Conservation (phyloP, 495 filamentous ascomycete genomes). For the Xanthoparmelia taractica region DNA sequence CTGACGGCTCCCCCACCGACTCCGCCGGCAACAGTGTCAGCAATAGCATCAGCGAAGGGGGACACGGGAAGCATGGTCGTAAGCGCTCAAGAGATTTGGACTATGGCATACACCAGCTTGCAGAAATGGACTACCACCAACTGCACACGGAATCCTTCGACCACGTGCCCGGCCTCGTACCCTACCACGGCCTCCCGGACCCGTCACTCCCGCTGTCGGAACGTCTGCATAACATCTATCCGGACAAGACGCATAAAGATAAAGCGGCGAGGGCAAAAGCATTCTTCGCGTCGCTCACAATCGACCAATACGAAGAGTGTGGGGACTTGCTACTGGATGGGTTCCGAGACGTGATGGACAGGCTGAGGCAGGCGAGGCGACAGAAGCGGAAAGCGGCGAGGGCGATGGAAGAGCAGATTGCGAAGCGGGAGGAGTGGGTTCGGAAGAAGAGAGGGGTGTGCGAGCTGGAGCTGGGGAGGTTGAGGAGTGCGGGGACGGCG, state of each 20-base stretch:
- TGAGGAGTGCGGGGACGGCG: slow-evolving; percentile 21
- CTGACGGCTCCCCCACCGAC: slow-evolving; percentile 20
- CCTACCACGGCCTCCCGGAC: slow-evolving; percentile 20
- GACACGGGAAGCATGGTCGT: slow-evolving; percentile 11
- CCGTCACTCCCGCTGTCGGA: slow-evolving; percentile 16
- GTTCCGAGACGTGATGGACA: slow-evolving; percentile 54
- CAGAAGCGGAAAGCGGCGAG: slow-evolving; percentile 57
- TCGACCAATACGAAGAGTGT: slow-evolving; percentile 75
- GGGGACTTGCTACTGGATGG: slow-evolving; percentile 72
- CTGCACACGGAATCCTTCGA: slow-evolving; percentile 26
- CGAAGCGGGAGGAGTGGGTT: slow-evolving; percentile 40
- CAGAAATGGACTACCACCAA: slow-evolving; percentile 24
- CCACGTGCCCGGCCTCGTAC: slow-evolving; percentile 15
- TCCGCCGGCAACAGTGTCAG: slow-evolving; percentile 16
- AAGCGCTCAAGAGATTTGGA: slow-evolving; percentile 24
- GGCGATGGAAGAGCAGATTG: slow-evolving; percentile 63
- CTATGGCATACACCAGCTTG: slow-evolving; percentile 20
- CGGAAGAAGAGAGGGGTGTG: slow-evolving; percentile 22
- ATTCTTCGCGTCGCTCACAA: slow-evolving; percentile 57
- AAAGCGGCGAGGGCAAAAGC: slow-evolving; percentile 16
- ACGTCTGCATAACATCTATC: slow-evolving; percentile 20
- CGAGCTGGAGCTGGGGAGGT: slow-evolving; percentile 21
- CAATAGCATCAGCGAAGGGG: slow-evolving; percentile 16
- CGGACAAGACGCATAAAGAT: slow-evolving; percentile 23
- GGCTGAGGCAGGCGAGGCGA: slow-evolving; percentile 56